Conservation (phyloP, 805 yeast species). For the Zygosaccharomyces siamensis region DNA sequence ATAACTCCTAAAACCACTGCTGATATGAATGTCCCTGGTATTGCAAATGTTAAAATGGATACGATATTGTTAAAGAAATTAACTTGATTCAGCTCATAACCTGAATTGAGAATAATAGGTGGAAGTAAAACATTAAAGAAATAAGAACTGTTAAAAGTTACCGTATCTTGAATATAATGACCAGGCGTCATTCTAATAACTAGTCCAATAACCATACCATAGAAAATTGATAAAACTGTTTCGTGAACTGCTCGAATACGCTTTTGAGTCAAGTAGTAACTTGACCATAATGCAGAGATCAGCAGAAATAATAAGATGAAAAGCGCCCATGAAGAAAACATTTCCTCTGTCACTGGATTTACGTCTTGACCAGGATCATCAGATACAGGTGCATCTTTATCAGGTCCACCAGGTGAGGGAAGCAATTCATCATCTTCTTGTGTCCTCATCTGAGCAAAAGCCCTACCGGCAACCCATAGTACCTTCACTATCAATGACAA, state of each 20-base stretch:
- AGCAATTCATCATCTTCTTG: constrained; percentile 38
- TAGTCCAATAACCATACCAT: constrained; percentile 94
- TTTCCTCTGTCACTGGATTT: constrained; percentile 89
- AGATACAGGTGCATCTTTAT: constrained; percentile 33
- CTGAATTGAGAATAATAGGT: constrained; percentile 93
- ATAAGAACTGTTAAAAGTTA: constrained; percentile 88
- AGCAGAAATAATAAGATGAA: constrained; percentile 77
- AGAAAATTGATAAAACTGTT: constrained; percentile 90
- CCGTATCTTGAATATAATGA: constrained; percentile 94
- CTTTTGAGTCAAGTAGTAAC: constrained; percentile 85
- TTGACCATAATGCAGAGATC: constrained; percentile 90
- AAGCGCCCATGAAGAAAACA: constrained; percentile 95
- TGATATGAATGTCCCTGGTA: constrained; percentile 93
- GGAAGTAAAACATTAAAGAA: constrained; percentile 92
- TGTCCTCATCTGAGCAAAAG: constrained; percentile 19
- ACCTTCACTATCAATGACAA: constrained; percentile 11
- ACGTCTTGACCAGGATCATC: constrained; percentile 59
- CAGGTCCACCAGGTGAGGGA: constrained; percentile 33
- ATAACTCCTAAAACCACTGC: constrained; percentile 88
- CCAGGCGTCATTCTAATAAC: constrained; percentile 91
- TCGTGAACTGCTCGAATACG: constrained; percentile 96
- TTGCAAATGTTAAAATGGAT: constrained; percentile 87
- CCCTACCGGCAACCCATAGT: constrained; percentile 14
- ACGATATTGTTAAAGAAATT: constrained; percentile 91
- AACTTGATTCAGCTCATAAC: constrained; percentile 93